Conservation (phyloP, 2,329 filamentous ascomycete species). For the Penicillium sp. region DNA sequence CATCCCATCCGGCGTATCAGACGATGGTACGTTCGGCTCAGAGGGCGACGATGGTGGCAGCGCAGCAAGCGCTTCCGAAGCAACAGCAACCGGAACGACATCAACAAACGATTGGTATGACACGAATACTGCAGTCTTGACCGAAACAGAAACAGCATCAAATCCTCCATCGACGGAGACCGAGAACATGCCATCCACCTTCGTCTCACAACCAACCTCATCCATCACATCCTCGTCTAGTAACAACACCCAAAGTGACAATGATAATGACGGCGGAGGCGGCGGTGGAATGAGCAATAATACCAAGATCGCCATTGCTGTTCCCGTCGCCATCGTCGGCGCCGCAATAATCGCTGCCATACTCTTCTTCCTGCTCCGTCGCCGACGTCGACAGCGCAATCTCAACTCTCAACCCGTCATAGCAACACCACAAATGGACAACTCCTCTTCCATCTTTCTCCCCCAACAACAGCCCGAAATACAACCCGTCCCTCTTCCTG, state of each 20-base stretch:
- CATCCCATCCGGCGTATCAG: neutral
- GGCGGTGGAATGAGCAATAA: constrained; percentile 21
- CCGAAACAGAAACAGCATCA: neutral
- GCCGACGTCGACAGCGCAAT: constrained; percentile 28
- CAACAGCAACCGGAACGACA: neutral
- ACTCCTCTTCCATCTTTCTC: constrained; percentile 11
- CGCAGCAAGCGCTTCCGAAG: neutral
- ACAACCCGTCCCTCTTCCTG: neutral
- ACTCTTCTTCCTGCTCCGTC: constrained; percentile 32
- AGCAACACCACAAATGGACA: constrained; percentile 11
- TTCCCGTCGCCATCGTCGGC: constrained; percentile 38
- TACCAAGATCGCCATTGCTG: constrained; percentile 38
- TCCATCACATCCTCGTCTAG: neutral
- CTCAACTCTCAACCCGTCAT: constrained; percentile 12
- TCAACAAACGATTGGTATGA: neutral
- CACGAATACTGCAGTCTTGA: neutral
- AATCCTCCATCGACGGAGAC: neutral
- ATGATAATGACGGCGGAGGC: neutral
- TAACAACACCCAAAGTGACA: neutral
- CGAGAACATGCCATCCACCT: neutral
- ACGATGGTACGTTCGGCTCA: too few species aligned
- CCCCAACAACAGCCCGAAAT: neutral
- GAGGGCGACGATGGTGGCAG: too few species aligned
- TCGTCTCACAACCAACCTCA: neutral
- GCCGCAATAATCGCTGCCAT: constrained; percentile 30